Evolutionary conservation across 2,329 filamentous ascomycete species (phyloP).

Genomic region (Penicillium brevicompactum): DNA sequence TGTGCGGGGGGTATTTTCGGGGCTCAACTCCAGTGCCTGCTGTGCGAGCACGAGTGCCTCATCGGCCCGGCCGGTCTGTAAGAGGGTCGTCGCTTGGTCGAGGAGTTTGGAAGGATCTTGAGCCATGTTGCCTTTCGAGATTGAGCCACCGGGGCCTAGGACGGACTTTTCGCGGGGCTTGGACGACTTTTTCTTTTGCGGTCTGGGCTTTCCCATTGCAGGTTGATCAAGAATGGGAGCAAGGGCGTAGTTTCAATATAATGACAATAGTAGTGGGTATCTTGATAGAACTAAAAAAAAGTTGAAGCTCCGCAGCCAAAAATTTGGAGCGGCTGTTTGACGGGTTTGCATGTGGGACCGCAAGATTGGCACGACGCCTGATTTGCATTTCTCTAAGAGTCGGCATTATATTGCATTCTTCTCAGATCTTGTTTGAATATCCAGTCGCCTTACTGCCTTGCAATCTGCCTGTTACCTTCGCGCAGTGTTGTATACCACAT

Average conservation of each 20-base stretch:
- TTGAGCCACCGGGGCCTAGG: constrained; percentile 43
- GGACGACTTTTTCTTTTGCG: constrained; percentile 48
- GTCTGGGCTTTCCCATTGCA: constrained; percentile 57
- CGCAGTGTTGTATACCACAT: background rate
- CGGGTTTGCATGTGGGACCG: constrained; percentile 44
- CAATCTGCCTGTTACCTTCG: background rate
- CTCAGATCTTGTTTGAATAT: background rate
- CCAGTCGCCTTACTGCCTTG: background rate
- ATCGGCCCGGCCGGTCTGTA: constrained; percentile 61
- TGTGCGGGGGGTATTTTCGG: constrained; percentile 38
- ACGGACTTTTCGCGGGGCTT: constrained; percentile 47
- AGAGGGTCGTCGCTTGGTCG: constrained; percentile 56
- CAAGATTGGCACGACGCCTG: constrained; percentile 21
- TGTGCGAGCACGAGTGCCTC: constrained; percentile 58
- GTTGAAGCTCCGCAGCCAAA: constrained; percentile 27
- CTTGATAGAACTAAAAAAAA: constrained; percentile 21
- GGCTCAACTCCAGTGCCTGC: constrained; percentile 50
- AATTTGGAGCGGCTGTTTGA: constrained; percentile 41
- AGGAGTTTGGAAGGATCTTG: constrained; percentile 59
- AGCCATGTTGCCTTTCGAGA: constrained; percentile 47
- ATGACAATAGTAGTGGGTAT: constrained; percentile 6
- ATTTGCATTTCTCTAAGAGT: constrained; percentile 10
- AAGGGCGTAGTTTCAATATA: background rate
- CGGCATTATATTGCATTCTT: background rate
- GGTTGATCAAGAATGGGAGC: constrained; percentile 4